These are phyloP conservation scores for Pestalotiopsis sp. DNA, from an alignment of 2,329 filamentous ascomycete genomes.

Conservation along the genomic window DNA sequence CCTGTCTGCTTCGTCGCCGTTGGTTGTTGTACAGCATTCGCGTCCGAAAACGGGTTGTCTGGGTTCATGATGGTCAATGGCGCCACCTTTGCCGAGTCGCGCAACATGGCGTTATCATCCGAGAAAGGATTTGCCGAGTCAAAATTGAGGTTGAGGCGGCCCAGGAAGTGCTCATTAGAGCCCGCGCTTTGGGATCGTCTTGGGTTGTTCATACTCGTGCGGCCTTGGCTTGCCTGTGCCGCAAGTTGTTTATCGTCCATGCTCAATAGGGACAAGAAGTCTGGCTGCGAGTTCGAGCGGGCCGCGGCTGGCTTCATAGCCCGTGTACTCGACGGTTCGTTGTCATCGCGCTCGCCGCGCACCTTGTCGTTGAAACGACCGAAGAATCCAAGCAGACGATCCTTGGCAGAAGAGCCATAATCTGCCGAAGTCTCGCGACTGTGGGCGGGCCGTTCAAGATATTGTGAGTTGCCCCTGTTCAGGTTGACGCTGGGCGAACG, in stretches of 20 bases:
- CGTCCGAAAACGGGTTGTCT: conserved; percentile 50
- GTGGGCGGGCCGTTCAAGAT: conserved; percentile 37
- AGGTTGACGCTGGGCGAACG: conserved; percentile 45
- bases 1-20: conserved; percentile 25
- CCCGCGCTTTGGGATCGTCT: conserved; percentile 32
- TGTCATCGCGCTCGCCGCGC: conserved; percentile 16
- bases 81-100: conserved; percentile 38
- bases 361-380: conserved; percentile 39
- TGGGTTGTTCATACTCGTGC: conserved; percentile 17
- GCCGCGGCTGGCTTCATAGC: conserved; percentile 23
- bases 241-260: conserved; percentile 42
- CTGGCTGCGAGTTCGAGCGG: conserved; percentile 33
- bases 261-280: conserved; percentile 42
- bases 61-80: conserved; percentile 31
- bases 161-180: conserved; percentile 39
- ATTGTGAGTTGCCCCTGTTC: conserved; percentile 55
- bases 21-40: conserved; percentile 40
- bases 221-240: conserved; percentile 11
- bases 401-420: conserved; percentile 31
- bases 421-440: conserved; percentile 38
- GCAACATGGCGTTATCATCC: conserved; percentile 43
- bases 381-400: conserved; percentile 46
- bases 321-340: conserved; percentile 26
- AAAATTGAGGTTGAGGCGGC: conserved; percentile 38
- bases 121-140: conserved; percentile 45